These are phyloP conservation scores for Ophiognomonia clavigignenti-juglandacearum DNA, from an alignment of 2,329 filamentous ascomycete species.

Conservation along the genomic window DNA sequence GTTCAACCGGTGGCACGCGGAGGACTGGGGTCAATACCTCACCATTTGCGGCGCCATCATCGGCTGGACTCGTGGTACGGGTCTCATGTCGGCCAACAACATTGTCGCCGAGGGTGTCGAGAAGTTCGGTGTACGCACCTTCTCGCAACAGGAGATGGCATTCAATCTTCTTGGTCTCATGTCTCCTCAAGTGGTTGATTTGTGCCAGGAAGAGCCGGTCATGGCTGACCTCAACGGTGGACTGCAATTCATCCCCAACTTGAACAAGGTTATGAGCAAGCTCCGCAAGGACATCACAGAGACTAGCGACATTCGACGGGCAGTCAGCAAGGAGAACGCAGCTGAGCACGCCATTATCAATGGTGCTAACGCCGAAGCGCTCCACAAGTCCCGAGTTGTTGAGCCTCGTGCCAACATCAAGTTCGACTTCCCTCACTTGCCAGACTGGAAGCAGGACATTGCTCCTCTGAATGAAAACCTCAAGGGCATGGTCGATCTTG, in stretches of 20 bases:
- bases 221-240: constrained; percentile 97
- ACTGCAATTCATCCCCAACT: constrained; percentile 92
- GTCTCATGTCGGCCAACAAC: constrained; percentile 97
- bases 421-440: constrained; percentile 86
- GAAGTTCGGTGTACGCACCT: constrained; percentile 93
- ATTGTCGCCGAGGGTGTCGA: constrained; percentile 96
- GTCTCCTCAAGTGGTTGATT: constrained; percentile 87
- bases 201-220: constrained; percentile 92
- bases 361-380: constrained; percentile 81
- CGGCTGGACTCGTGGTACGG: constrained; percentile 97
- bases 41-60: constrained; percentile 98
- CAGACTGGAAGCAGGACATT: constrained; percentile 87
- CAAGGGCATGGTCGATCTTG: constrained; percentile 97
- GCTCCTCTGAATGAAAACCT: constrained; percentile 83
- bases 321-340: constrained; percentile 91
- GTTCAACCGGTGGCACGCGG: constrained; percentile 97
- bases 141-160: constrained; percentile 99
- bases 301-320: constrained; percentile 87
- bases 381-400: constrained; percentile 92
- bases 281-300: constrained; percentile 93
- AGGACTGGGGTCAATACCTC: constrained; percentile 95
- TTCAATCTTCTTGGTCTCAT: constrained; percentile 97
- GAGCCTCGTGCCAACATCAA: constrained; percentile 97
- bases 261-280: constrained; percentile 90
- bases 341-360: constrained; percentile 98